Base-by-base conservation (phyloP, 768 basidiomycete species). In the Hypsizygus marmoreus region DNA sequence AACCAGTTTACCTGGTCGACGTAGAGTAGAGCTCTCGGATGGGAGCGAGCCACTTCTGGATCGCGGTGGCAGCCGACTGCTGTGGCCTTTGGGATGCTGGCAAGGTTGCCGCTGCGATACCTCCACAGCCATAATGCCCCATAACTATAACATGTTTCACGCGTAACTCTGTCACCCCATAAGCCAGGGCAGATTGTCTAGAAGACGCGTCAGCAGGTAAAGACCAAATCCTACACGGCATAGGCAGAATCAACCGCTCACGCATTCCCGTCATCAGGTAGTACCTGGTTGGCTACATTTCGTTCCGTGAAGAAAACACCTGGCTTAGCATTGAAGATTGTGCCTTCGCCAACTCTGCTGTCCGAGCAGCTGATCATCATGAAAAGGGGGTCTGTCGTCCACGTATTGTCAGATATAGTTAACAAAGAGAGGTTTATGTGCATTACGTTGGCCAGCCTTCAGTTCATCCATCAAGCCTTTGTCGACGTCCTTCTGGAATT, bases 371-470 rank as follows among this genome's bases (percentile, higher is more conserved):
- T 43, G 13, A 58, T 42, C 28, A 59, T 38, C 51, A 57, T 48
- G 45, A 62, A 62, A 10, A 54, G 56, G 2, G 60, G 60, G 5
- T 33, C 49, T 54, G 26, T 17, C 4, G 11, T 3, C 3, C 16
- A 26, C 6, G 5, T 24, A 12, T n/a, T 14, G n/a, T 43, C n/a
- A 43, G 40, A n/a, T n/a, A n/a, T n/a, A n/a, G n/a, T n/a, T n/a
- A n/a, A n/a, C n/a, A n/a, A n/a, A n/a, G n/a, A n/a, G n/a, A n/a
- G n/a, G n/a, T n/a, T n/a, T n/a, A n/a, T n/a, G n/a, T n/a, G n/a
- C n/a, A n/a, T 13, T 49, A 69, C 67, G 49, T 62, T 70, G 68
- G n/a, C 67, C 68, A 0, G 65, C 62, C 37, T 61, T 63, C 14
- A 63, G 54, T n/a, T n/a, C n/a, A n/a, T n/a, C n/a, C n/a, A n/a